These are phyloP conservation scores for Begonia peltatifolia DNA, from an alignment of 306 rosid genomes.

Conservation along the genomic window DNA sequence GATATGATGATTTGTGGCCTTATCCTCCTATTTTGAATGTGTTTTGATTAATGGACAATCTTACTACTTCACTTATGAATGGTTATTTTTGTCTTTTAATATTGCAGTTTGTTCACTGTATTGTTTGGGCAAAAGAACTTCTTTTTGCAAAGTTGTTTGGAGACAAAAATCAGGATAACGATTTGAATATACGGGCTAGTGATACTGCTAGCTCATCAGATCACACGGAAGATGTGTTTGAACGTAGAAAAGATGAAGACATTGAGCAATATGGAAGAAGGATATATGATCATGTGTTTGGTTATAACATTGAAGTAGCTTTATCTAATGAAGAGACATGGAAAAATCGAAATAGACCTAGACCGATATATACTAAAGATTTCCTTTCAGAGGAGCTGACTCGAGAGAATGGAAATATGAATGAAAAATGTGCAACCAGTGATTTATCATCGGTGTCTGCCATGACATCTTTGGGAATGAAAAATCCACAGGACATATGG, in stretches of 20 bases:
- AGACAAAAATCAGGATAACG: slow-evolving; percentile 83
- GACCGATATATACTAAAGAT: slow-evolving; percentile 68
- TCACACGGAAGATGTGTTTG: slow-evolving; percentile 65
- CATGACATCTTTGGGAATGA: slow-evolving; percentile 80
- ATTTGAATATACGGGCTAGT: slow-evolving; percentile 76
- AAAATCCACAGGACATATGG: slow-evolving; percentile 99
- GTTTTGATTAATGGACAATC: too few relatives aligned
- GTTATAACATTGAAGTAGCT: slow-evolving; percentile 83
- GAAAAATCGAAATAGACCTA: slow-evolving; percentile 88
- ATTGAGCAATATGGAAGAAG: slow-evolving; percentile 77
- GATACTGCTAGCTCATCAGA: slow-evolving; percentile 77
- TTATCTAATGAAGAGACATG: slow-evolving; percentile 89
- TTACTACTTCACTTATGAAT: too few relatives aligned
- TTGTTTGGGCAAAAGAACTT: slow-evolving; percentile 97
- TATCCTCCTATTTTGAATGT: too few relatives aligned
- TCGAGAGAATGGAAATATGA: slow-evolving; percentile 62
- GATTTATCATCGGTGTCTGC: slow-evolving; percentile 54
- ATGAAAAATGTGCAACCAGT: slow-evolving; percentile 21
- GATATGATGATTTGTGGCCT: too few relatives aligned
- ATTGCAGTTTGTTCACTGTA: slow-evolving; percentile 90
- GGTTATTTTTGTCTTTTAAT: too few relatives aligned
- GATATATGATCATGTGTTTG: slow-evolving; percentile 93
- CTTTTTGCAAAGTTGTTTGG: slow-evolving; percentile 90
- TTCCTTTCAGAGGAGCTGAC: slow-evolving; percentile 36
- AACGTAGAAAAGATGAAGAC: slow-evolving; percentile 63